Conservation (phyloP, 139 green algal species). For the Marvania coccoides region DNA sequence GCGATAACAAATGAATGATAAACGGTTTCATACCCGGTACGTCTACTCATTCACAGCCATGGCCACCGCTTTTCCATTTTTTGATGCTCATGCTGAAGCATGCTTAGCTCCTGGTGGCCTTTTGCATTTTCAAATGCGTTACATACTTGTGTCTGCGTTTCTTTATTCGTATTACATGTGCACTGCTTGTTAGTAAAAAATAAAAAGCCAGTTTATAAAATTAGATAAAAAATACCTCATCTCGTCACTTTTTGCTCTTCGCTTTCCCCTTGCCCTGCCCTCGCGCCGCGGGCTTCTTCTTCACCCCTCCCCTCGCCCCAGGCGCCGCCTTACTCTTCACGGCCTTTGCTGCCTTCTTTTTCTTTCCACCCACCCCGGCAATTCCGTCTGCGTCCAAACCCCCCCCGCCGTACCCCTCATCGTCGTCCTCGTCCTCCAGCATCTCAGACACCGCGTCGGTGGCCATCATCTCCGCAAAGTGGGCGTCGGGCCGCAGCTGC, state of each 20-base stretch:
- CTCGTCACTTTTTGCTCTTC: slow-evolving; percentile 1
- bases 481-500: slow-evolving; percentile 12
- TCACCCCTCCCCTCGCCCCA: background rate
- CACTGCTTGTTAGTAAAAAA: no score
- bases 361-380: background rate
- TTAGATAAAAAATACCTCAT: background rate
- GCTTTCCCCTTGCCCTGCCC: slow-evolving; percentile 4
- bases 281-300: background rate
- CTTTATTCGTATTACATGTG: background rate
- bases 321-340: background rate
- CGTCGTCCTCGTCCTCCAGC: slow-evolving; percentile 9
- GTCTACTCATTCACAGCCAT: no score
- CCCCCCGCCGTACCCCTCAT: background rate
- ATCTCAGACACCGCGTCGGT: background rate
- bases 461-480: background rate
- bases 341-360: background rate
- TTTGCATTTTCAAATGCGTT: background rate
- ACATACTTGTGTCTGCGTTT: background rate
- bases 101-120: no score
- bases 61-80: no score
- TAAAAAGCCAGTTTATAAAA: no score
- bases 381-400: background rate
- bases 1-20: no score
- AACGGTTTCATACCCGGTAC: no score
- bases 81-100: no score